Percentiles rank a stretch among this genome's conserved stretches.
Conservation (phyloP, 2,329 filamentous ascomycete species). For the Ophiosphaerella narmari region DNA sequence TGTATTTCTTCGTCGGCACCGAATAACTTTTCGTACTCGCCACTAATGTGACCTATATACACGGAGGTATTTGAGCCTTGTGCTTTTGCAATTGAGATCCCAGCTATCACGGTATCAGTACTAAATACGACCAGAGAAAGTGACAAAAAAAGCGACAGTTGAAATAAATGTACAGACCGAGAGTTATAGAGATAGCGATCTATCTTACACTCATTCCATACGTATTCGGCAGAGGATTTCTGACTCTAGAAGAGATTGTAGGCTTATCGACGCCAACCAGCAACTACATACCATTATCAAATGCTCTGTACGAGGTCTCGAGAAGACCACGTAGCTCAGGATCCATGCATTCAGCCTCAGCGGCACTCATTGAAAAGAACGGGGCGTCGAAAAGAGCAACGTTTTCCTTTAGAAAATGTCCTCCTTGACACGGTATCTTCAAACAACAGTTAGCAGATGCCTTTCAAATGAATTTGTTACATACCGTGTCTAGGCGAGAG, state of each 20-base stretch:
- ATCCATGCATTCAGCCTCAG: constrained; percentile 30
- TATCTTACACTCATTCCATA: background rate
- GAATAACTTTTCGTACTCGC: constrained; percentile 16
- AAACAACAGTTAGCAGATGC: background rate
- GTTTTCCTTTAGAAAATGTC: constrained; percentile 26
- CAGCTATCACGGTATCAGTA: constrained; percentile 9
- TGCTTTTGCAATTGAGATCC: constrained; percentile 16
- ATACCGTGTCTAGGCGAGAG: constrained; percentile 10
- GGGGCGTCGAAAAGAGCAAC: constrained; percentile 25
- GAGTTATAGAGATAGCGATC: no score
- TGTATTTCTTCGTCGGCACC: constrained; percentile 14
- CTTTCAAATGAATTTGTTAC: background rate
- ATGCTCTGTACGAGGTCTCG: constrained; percentile 32
- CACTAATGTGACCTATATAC: constrained; percentile 17
- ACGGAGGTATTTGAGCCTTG: constrained; percentile 24
- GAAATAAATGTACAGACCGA: no score
- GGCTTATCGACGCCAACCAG: no score
- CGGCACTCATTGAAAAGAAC: constrained; percentile 24
- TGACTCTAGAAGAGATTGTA: no score
- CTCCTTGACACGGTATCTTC: constrained; percentile 11
- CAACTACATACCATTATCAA: constrained; percentile 27
- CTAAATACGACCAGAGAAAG: background rate
- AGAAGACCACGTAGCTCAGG: constrained; percentile 31
- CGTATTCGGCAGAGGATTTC: background rate
- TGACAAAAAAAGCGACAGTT: no score